Evolutionary conservation across 352 stramenopile genomes (phyloP).

Genomic region (Chrysophaeum taylorii): DNA sequence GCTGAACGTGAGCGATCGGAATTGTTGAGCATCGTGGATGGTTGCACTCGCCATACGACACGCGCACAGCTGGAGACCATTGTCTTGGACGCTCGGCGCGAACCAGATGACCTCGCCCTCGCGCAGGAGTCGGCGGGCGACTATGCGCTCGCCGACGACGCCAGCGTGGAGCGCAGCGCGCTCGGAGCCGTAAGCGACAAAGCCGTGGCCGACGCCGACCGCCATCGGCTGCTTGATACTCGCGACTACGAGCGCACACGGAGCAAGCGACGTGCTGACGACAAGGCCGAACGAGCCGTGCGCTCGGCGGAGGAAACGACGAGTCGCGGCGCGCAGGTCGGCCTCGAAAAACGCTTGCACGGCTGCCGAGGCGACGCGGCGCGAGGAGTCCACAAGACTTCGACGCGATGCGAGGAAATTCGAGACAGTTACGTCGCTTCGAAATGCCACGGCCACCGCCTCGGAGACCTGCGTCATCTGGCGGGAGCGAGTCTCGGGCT

Average conservation of each 20-base stretch:
- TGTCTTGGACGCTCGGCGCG: not conserved
- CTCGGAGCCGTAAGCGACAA: conserved; percentile 22
- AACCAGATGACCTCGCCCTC: conserved; percentile 22
- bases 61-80: not conserved
- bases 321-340: not conserved
- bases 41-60: not conserved
- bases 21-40: not conserved
- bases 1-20: not conserved
- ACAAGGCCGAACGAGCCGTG: conserved; percentile 26
- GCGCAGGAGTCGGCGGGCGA: conserved; percentile 12
- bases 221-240: conserved; percentile 32
- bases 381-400: not conserved
- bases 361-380: not conserved
- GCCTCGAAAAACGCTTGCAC: not conserved
- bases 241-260: conserved; percentile 25
- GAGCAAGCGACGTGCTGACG: conserved; percentile 23
- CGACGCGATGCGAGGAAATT: not conserved
- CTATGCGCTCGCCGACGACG: conserved; percentile 3
- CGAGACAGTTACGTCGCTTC: not conserved
- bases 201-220: conserved; percentile 11
- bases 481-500: not conserved
- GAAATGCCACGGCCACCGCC: no score
- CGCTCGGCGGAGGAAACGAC: not conserved
- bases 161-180: conserved; percentile 14
- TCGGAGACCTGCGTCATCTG: no score